Base-by-base conservation (phyloP, 2,329 filamentous ascomycete species). In the Fusarium stilboides region DNA sequence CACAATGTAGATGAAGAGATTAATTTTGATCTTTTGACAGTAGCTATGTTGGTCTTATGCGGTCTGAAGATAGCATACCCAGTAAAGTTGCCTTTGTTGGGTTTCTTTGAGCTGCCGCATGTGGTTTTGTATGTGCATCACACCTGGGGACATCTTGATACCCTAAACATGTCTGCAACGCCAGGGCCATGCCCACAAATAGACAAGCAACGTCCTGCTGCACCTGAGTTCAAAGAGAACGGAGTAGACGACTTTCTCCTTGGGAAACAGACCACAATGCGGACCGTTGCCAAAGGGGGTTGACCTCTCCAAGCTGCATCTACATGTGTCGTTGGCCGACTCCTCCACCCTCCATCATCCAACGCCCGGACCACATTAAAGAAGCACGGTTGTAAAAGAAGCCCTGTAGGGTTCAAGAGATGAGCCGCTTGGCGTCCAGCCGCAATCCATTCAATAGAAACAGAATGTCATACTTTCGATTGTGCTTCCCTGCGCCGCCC, bases 181-280 rank as follows among this genome's bases (percentile, higher is more conserved):
- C 64, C 66, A 69, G 65, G 70, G 62, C 65, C 69, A 73, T 60
- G 60, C 40, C 69, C 69, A 69, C 71, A 71, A 74, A 74, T 70
- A 74, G 69, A 71, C 73, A 74, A 74, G 71, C 74, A 73, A 65
- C 57, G 37, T 57, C 53, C 49, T 68, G 40, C 58, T 60, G 64
- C 62, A 68, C 71, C 42, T 61, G 66, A 60, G 44, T 33, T 71
- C 62, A 69, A 74, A 69, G 64, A 53, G 49, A 62, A 50, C 46
- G 40, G 56, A 62, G 45, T 36, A 45, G 31, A 70, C 49, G 46
- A 63, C 52, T 47, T 47, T 65, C 62, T 39, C 59, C 57, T 37
- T 68, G 53, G 62, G 61, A 68, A 71, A 68, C 67, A 66, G 71
- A 60, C 59, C 68, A 59, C 65, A 58, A 55, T 61, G 72, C 67